Evolutionary conservation across 148 eudicot genomes (phyloP), one percentile per base, ranked within the genome.

Genomic region (Cornus suecica): DNA sequence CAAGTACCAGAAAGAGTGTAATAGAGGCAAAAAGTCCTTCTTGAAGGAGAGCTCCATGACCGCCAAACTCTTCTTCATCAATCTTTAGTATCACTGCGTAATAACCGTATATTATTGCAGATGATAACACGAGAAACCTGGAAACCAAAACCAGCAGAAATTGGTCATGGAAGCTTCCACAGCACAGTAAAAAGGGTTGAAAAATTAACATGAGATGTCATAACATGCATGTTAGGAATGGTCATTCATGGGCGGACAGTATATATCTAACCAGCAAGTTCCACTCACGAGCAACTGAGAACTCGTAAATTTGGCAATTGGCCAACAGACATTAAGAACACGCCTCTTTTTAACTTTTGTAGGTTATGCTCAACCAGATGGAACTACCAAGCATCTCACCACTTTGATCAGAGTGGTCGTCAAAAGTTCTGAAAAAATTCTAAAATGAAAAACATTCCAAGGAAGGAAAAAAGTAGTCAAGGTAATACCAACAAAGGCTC

Each of bases 21-120:
- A 95, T 65, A 11, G 99, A 95, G 77, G 97, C 97, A 78, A 95
- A 95, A 60, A 95, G 93, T 22, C 99, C 99, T 83, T 95, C 97
- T 32, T 95, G 99, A 69, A 95, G 99, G 64, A 95, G 94, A 74
- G 99, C 89, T 51, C 94, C 97, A 69, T 95, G 99, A 65, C 99
- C 97, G 3, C 97, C 99, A 74, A 83, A 93, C 11, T 95, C 99
- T 86, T 95, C 97, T 84, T 93, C 99, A 54, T 95, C 99, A 45
- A 95, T 67, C 81, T 95, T 91, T 25, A 95, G 84, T 75, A 94
- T 71, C 84, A 87, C 72, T 27, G 92, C 94, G 75, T 94, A 94
- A 81, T 94, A 94, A 8, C 93, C 97, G 45, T 95, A 95, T 31
- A 95, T 86, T 22, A 93, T 86, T 58, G 86, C 99, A 14, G 97